Evolutionary conservation across 768 basidiomycete genomes (phyloP).

Genomic region (Thelephora ganbajun): DNA sequence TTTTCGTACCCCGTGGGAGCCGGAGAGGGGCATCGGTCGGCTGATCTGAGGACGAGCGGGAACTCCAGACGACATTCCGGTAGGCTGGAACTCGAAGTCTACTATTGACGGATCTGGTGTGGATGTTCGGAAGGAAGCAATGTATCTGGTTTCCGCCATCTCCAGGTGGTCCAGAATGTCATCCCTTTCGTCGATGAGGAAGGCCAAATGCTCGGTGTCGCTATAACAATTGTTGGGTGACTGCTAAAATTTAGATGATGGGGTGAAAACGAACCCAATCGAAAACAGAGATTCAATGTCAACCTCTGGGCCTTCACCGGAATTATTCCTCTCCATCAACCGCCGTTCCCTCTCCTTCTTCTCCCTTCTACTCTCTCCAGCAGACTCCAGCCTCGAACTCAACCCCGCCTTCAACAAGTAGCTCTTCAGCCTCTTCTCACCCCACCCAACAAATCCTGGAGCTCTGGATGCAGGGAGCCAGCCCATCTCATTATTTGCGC

Average conservation of each 20-base stretch:
- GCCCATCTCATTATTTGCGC: constrained; percentile 60
- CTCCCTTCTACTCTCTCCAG: constrained; percentile 11
- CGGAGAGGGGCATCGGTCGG: constrained; percentile 42
- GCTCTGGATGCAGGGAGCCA: constrained; percentile 54
- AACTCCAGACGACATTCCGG: constrained; percentile 18
- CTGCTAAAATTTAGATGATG: not conserved
- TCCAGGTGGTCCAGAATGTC: constrained; percentile 69
- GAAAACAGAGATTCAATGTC: constrained; percentile 66
- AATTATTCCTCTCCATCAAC: constrained; percentile 1
- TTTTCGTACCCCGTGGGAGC: constrained; percentile 9
- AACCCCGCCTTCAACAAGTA: constrained; percentile 51
- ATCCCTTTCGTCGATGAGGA: constrained; percentile 64
- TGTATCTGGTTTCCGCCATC: constrained; percentile 68
- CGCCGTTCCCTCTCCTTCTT: not conserved
- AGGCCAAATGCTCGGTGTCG: constrained; percentile 51
- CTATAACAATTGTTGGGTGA: constrained; percentile 21
- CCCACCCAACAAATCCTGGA: constrained; percentile 58
- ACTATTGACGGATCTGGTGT: constrained; percentile 62
- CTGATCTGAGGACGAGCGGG: constrained; percentile 41
- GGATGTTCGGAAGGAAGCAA: constrained; percentile 56
- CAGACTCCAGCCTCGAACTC: constrained; percentile 38
- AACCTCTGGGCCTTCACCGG: constrained; percentile 25
- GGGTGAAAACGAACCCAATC: constrained; percentile 37
- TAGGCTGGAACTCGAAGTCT: constrained; percentile 28
- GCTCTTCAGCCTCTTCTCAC: constrained; percentile 61